Base-by-base conservation (phyloP, 164 flowering plant genomes). In the Taxillus chinensis region DNA sequence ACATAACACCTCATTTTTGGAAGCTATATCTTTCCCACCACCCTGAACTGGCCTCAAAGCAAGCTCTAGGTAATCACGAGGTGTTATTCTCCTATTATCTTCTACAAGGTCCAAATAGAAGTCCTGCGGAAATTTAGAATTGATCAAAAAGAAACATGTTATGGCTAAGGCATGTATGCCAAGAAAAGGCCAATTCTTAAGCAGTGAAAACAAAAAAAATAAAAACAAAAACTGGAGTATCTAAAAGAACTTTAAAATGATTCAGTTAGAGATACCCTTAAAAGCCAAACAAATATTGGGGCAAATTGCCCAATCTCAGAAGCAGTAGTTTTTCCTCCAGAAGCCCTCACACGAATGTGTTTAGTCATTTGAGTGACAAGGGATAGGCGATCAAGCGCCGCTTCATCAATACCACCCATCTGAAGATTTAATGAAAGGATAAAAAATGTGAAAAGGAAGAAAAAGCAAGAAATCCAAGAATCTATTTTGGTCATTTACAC, bases 371-470 rank as follows among this genome's bases (percentile, higher is more conserved):
- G 92, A 45, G 99, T 95, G 52, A 95, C 99, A 71, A 95, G 96
- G 67, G 99, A 95, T 49, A 95, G 88, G 59, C 98, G 96, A 78
- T 95, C 99, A 56, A 95, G 80, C 48, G 99, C 92, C 67, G 96
- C 81, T 77, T 95, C 99, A 78, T 95, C 99, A 50, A 95, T 95
- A 57, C 96, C 96, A 61, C 99, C 99, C 98, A 95, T 89, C 98
- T 95, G 70, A 65, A 27, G 27, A 27, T 27, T 27, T 27, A 27
- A 10, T 55, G 50, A 48, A 54, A 61, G 39, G 12, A 64, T 55
- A 4, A 27, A 27, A 16, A 16, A 67, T 38, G 12, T 14, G 45
- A 65, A 49, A 9, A 64, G 6, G 46, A 9, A 65, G 48, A 42
- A 13, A 56, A 69, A 40, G 13, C 5, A 67, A 41, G 12, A 16